Evolutionary conservation across 2,329 filamentous ascomycete genomes (phyloP).

Genomic region (Aspergillus nomiae): DNA sequence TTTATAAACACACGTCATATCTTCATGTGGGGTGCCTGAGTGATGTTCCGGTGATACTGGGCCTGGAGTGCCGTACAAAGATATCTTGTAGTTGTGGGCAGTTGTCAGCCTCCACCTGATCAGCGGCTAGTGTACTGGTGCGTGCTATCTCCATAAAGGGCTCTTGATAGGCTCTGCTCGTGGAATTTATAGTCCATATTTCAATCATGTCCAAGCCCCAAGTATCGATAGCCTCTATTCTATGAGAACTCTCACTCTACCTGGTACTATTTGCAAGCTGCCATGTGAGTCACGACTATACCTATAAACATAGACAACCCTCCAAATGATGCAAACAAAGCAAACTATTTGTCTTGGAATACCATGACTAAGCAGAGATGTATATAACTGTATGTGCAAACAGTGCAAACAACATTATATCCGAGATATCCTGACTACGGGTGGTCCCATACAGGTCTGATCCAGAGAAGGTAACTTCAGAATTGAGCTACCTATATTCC

Average conservation of each 20-base stretch:
- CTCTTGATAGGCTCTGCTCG: constrained; percentile 4
- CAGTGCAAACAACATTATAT: constrained; percentile 12
- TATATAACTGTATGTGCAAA: constrained; percentile 9
- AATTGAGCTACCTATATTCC: not conserved
- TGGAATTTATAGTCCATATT: not conserved
- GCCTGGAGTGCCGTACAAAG: not conserved
- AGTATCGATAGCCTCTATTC: not conserved
- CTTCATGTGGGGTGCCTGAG: constrained; percentile 9
- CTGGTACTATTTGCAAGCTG: not conserved
- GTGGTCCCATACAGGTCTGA: constrained; percentile 23
- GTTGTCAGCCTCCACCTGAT: constrained; percentile 21
- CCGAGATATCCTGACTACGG: constrained; percentile 8
- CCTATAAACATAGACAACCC: not conserved
- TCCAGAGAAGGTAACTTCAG: not conserved
- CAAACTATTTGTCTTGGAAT: constrained; percentile 8
- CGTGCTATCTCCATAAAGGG: not conserved
- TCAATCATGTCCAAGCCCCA: not conserved
- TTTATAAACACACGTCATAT: not conserved
- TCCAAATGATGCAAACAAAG: constrained; percentile 1
- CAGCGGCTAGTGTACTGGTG: constrained; percentile 15
- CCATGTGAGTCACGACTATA: not conserved
- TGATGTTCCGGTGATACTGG: not conserved
- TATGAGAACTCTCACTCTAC: not conserved
- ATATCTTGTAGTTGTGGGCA: not conserved
- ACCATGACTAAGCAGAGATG: not conserved